Evolutionary conservation across 352 stramenopile genomes (phyloP), one percentile per base, ranked within the genome.

Genomic region (Halophytophthora batemanensis): DNA sequence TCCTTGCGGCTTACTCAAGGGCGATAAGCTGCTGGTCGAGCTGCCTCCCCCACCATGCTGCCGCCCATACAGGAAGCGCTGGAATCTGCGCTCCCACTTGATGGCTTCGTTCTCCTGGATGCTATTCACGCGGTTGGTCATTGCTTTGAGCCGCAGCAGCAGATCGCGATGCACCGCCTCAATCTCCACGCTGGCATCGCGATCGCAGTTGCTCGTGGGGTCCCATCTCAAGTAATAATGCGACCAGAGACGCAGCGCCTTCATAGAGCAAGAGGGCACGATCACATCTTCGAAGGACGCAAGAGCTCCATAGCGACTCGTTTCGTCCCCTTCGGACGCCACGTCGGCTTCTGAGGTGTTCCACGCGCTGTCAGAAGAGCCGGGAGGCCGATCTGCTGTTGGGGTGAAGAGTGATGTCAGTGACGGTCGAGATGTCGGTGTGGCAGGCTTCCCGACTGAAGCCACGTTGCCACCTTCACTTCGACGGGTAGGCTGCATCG

Each of bases 191-290:
- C 57, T 77, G 37, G 73, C 70, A 17, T 89, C 75, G 12, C 81
- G 73, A 17, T 87, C 73, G 31, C 75, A 71, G 18, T 76, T 66
- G 6, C 67, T 75, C 2, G 67, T 74, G 0, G 80, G 69, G 37
- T 94, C 79, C 77, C 80, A 92, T 5, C 83, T 77, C 49, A 94
- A 48, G 33, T 91, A 94, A 50, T 92, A 94, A 14, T 78, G 68
- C 12, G 71, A 66, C 83, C 83, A 94, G 21, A 94, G 90, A 35
- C 69, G 63, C 11, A 94, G 56, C 31, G 77, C 71, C 22, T 87
- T 87, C 14, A 86, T 78, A 40, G 76, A 74, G 19, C 67, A 77
- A 33, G 76, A 86, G 19, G 81, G 83, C 8, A 87, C 63, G 15
- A 93, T 77, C 33, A 92, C 71, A 45, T 89, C 71, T 45, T 84